Evolutionary conservation across 495 filamentous ascomycete species (phyloP).

Genomic region (Daldinia caldariorum): DNA sequence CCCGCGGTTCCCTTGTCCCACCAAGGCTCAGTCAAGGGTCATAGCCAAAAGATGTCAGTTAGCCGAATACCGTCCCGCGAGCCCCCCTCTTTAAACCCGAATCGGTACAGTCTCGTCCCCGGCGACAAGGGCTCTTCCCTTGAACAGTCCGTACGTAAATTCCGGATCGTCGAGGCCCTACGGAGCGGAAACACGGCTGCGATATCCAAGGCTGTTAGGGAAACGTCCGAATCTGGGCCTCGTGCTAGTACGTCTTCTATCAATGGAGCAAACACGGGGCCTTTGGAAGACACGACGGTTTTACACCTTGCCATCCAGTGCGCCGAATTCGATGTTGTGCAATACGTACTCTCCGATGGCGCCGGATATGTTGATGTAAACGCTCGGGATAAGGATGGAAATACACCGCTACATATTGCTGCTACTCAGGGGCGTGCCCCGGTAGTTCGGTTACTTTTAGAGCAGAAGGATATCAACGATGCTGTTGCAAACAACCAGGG

Average conservation of each 20-base stretch:
- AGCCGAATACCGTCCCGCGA: slow-evolving; percentile 52
- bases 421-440: slow-evolving; percentile 80
- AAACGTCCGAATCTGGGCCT: slow-evolving; percentile 61
- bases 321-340: slow-evolving; percentile 93
- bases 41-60: slow-evolving; percentile 57
- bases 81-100: slow-evolving; percentile 34
- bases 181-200: slow-evolving; percentile 89
- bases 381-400: slow-evolving; percentile 88
- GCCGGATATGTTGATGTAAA: slow-evolving; percentile 80
- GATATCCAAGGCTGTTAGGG: slow-evolving; percentile 87
- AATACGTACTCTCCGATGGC: slow-evolving; percentile 84
- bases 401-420: slow-evolving; percentile 91
- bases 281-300: slow-evolving; percentile 82
- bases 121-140: slow-evolving; percentile 68
- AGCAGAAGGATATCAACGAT: slow-evolving; percentile 84
- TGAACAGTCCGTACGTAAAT: slow-evolving; percentile 92
- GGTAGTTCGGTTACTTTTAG: slow-evolving; percentile 82
- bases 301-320: slow-evolving; percentile 97
- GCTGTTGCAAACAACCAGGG: slow-evolving; percentile 89
- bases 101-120: slow-evolving; percentile 43
- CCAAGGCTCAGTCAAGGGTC: slow-evolving; percentile 49
- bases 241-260: slow-evolving; percentile 66
- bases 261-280: slow-evolving; percentile 54
- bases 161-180: slow-evolving; percentile 91
- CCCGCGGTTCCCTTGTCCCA: slow-evolving; percentile 51